A percentile compares a stretch with the other conserved stretches of the same genome.
phyloP scores from a whole-genome alignment of 768 basidiomycete genomes.

The Porpolomopsis calyptriformis region DNA sequence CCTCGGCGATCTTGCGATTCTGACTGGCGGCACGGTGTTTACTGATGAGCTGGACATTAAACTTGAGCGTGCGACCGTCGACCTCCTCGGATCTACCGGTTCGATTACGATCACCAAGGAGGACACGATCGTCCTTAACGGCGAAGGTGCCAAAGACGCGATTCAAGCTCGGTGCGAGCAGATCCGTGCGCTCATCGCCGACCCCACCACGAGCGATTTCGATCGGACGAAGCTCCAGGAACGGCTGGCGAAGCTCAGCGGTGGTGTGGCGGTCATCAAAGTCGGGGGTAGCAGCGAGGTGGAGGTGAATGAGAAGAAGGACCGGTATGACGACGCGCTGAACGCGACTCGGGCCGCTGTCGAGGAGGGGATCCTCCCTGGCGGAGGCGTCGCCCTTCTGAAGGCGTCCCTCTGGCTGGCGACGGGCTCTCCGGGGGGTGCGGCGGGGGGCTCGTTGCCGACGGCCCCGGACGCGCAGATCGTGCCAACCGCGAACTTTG shows the following conservation, averaged over 20 bases:
- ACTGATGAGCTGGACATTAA: slow-evolving; percentile 95
- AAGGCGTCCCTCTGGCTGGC: slow-evolving; percentile 70
- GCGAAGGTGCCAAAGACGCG: slow-evolving; percentile 80
- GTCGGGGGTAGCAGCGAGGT: slow-evolving; percentile 91
- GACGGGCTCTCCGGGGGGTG: slow-evolving; percentile 38
- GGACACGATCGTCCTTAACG: slow-evolving; percentile 93
- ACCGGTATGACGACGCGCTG: slow-evolving; percentile 91
- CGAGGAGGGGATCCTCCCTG: slow-evolving; percentile 96
- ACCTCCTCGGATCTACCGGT: slow-evolving; percentile 86
- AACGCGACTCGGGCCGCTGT: slow-evolving; percentile 98
- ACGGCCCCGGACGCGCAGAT: slow-evolving; percentile 49
- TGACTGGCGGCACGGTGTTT: slow-evolving; percentile 97
- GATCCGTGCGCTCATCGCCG: slow-evolving; percentile 73
- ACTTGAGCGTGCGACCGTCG: slow-evolving; percentile 79
- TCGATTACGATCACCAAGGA: slow-evolving; percentile 94
- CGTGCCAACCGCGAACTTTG: slow-evolving; percentile 83
- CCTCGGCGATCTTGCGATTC: slow-evolving; percentile 92
- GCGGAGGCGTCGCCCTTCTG: slow-evolving; percentile 88
- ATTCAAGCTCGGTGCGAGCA: slow-evolving; percentile 94
- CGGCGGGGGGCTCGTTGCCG: slow-evolving; percentile 34
- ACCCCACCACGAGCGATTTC: slow-evolving; percentile 82
- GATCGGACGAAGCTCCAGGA: slow-evolving; percentile 95
- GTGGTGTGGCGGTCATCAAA: slow-evolving; percentile 97
- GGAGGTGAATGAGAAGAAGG: slow-evolving; percentile 99
- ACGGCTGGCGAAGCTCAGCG: slow-evolving; percentile 89